Base-by-base conservation (phyloP, 306 rosid species). In the Quercus variabilis region DNA sequence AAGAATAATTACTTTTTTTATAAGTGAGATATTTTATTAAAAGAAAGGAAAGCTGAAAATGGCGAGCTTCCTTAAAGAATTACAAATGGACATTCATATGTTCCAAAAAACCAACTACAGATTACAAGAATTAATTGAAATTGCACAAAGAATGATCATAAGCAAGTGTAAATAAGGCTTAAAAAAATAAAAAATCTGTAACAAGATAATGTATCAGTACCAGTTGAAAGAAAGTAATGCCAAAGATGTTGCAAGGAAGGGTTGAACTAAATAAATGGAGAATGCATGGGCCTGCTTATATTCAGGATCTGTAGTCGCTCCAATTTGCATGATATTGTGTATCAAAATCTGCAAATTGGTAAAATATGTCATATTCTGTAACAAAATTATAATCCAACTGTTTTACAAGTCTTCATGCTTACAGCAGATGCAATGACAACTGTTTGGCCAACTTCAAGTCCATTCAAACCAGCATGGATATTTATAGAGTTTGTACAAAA, bases 401-500 rank as follows among this genome's bases (percentile, higher is more conserved):
- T 55, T 80, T 68, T 78, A 68, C 60, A 54, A 64, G 65, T 74
- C 46, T 74, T 81, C 18, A 41, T 73, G 75, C 99, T 87, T 84
- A 91, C 97, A 75, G 97, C 97, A 77, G 88, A 80, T 75, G 98
- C 77, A 41, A 92, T 90, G 83, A 91, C 94, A 76, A 90, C 92
- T 2, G 98, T 95, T 85, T 92, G 97, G 59, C 99, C 99, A 84
- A 90, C 97, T 90, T 92, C 92, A 59, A 92, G 94, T 52, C 97
- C 99, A 69, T 90, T 92, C 78, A 92, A 14, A 71, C 99, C 98
- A 81, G 99, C 99, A 79, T 95, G 99, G 58, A 95, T 95, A 78
- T 91, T 90, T 76, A 95, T 91, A 49, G 98, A 95, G 85, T 95
- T 95, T 82, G 99, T 95, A 85, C 99, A 95, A 80, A 95, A 95